Base-by-base conservation (phyloP, 108 stramenopile genomes). In the Cyclotella cryptica region DNA sequence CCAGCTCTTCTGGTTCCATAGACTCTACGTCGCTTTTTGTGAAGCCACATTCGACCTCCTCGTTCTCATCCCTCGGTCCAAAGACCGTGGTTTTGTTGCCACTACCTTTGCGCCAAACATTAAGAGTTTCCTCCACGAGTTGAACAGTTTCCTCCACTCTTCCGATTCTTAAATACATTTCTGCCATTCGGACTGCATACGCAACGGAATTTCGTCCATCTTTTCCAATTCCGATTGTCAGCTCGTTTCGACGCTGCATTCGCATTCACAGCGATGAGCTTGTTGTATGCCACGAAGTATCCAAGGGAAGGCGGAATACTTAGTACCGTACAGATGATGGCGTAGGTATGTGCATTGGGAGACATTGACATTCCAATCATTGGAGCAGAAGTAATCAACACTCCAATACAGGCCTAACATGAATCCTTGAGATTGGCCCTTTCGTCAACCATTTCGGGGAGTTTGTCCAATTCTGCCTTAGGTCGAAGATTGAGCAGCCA, bases 141-240 rank as follows among this genome's bases (percentile, higher is more conserved):
- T 74, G 44, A 17, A 80, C 26, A 5, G 73, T 69, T 24, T 80
- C 73, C 26, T 80, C 79, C 15, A 41, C 53, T 44, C 66, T 35
- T 14, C 79, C 79, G 1, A 80, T 80, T 42, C 66, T 80, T n/a
- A 53, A 17, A 35, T 80, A 80, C 79, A 80, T 80, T 41, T 80
- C 73, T 17, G 73, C 73, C 79, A 80, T 80, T 51, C 64, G 66
- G 12, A 80, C 66, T 8, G 79, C 79, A 51, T 68, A 69, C 11
- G 73, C 72, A n/a, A 71, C 79, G 18, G 73, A 71, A 46, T 41
- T 30, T 41, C 77, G 45, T 3, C 77, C 69, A 26, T 60, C 69
- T 21, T 64, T 52, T 29, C 42, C 65, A 4, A 17, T 27, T 21
- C 65, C 64, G 26, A 41, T n/a, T 42, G 27, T 27, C 22, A 40